phyloP scores from a whole-genome alignment of 257 asterid genomes.

The Ophiorrhiza pumila region DNA sequence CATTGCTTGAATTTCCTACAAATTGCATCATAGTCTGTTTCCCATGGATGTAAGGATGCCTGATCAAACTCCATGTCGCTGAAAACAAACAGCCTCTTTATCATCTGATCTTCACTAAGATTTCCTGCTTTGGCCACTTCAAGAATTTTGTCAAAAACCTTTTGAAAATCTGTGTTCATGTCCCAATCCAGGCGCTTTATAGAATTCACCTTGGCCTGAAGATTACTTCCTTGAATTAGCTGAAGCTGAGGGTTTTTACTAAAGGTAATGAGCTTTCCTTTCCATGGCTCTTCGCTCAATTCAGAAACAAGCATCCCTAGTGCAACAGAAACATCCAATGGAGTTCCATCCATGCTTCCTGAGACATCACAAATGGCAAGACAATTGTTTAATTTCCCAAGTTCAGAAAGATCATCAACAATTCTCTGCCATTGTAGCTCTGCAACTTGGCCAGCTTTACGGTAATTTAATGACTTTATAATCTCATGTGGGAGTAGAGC shows the following conservation, averaged over 20 bases:
- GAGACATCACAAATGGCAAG: slow-evolving; percentile 55
- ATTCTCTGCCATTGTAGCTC: slow-evolving; percentile 61
- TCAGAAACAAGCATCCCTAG: slow-evolving; percentile 51
- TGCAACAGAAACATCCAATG: slow-evolving; percentile 52
- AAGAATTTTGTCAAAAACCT: slow-evolving; percentile 40
- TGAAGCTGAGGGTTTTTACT: slow-evolving; percentile 39
- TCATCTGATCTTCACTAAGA: slow-evolving; percentile 35
- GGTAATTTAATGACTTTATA: slow-evolving; percentile 18
- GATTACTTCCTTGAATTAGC: slow-evolving; percentile 28
- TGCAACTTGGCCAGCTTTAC: slow-evolving; percentile 27
- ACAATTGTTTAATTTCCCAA: slow-evolving; percentile 42
- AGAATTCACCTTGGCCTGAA: slow-evolving; percentile 28
- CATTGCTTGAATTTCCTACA: slow-evolving; percentile 40
- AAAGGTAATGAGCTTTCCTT: slow-evolving; percentile 48
- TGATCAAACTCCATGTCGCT: slow-evolving; percentile 64
- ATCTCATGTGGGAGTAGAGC: slow-evolving; percentile 61
- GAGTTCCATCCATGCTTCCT: slow-evolving; percentile 40
- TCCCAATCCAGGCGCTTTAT: slow-evolving; percentile 35
- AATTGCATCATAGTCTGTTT: slow-evolving; percentile 49
- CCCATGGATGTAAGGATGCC: slow-evolving; percentile 41
- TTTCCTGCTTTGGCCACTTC: slow-evolving; percentile 36
- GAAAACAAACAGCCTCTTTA: slow-evolving; percentile 47
- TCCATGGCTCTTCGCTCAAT: slow-evolving; percentile 58
- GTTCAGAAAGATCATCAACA: too few relatives aligned
- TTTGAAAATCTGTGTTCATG: slow-evolving; percentile 37